Conservation (phyloP, 306 rosid genomes). For the Rosa lucieae region DNA sequence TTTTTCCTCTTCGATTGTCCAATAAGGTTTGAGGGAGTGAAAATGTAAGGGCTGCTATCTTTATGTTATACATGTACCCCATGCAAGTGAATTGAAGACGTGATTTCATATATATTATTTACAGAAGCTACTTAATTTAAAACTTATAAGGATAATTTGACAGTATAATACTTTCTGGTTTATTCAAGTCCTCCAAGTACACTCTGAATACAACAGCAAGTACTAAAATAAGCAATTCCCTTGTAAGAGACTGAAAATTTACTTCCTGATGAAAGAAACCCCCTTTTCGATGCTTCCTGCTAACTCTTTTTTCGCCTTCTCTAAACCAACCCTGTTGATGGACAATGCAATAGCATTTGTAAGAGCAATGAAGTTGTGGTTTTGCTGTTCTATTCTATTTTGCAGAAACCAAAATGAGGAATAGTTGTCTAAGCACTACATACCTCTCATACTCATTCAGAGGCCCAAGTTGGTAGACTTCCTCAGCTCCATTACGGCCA, state of each 20-base stretch:
- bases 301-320: conserved; percentile 68
- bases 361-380: neutral
- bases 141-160: neutral
- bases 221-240: neutral
- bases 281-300: conserved; percentile 70
- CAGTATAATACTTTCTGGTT: neutral
- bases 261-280: conserved; percentile 49
- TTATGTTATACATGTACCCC: neutral
- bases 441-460: conserved; percentile 88
- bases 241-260: neutral
- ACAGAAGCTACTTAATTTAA: neutral
- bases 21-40: neutral
- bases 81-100: neutral
- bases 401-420: neutral
- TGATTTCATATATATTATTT: conserved; percentile 13
- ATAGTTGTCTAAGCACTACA: too few relatives aligned
- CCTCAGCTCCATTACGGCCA: conserved; percentile 79
- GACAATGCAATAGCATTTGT: neutral
- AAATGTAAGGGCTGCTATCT: neutral
- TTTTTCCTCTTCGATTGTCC: neutral
- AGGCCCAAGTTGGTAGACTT: conserved; percentile 75
- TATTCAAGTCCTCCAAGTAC: conserved; percentile 9
- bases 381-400: neutral
- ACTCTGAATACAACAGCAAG: conserved; percentile 6
- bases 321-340: conserved; percentile 54